Evolutionary conservation across 192 early-diverging fungal genomes (phyloP), one percentile per base, ranked within the genome.

Genomic region (Mortierella claussenii): DNA sequence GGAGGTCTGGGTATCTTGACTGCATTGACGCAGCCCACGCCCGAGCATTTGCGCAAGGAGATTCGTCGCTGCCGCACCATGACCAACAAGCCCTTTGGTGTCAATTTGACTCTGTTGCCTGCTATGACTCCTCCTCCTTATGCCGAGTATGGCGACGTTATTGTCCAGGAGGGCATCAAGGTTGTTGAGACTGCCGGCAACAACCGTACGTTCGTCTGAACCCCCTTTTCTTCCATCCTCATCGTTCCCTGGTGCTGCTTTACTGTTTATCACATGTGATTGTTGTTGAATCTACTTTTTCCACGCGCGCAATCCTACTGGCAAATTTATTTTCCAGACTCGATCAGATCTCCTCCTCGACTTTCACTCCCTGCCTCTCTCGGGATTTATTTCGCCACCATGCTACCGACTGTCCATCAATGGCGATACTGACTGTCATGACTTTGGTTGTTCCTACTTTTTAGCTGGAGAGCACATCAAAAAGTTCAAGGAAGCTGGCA

Each of bases 111-210:
- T 33, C 82, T 94, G 60, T 65, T 94, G 62, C 92, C 92, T 34
- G 83, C 91, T n/a, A 92, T 94, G 65, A 88, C 78, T 27, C 92
- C 92, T 56, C 92, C 92, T 28, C 92, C 92, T 33, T 94, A 94
- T 74, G 87, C 74, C 58, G 87, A 91, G 47, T 92, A 92, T 60
- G 81, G 83, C 21, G 65, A 80, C 23, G 91, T 86, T 21, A 94
- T 94, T 80, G 88, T 94, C 54, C 86, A 94, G 55, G 81, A 81
- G 55, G 90, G 89, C 27, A 90, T 94, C 81, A 91, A 91, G 78
- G 86, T 94, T 27, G 92, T 94, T 21, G 92, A 92, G 79, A 94
- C 92, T 56, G 92, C 92, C 26, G 92, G 92, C 50, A 94, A 93
- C 84, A 94, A 94, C 66, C 92, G 81, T 83, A 83, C 52, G 84